Evolutionary conservation across 257 asterid species (phyloP).

Genomic region (Nicotiana sylvestris): DNA sequence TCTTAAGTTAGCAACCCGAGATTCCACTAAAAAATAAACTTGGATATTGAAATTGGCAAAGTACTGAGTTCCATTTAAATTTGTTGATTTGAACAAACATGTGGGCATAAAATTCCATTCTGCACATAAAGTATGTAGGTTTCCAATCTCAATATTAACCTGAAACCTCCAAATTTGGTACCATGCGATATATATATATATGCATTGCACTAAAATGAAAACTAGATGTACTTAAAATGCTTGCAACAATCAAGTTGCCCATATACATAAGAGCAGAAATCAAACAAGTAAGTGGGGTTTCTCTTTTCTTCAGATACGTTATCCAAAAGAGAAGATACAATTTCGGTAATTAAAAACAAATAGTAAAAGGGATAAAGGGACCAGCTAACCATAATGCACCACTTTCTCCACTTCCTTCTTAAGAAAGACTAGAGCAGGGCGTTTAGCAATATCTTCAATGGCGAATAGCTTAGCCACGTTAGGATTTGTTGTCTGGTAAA

Average conservation of each 20-base stretch:
- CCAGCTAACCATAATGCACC: slow-evolving; percentile 51
- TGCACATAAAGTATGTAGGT: neutral
- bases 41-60: neutral
- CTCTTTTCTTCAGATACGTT: neutral
- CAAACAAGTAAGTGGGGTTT: neutral
- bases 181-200: neutral
- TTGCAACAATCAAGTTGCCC: neutral
- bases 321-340: neutral
- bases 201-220: neutral
- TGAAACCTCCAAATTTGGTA: neutral
- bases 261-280: neutral
- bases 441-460: slow-evolving; percentile 51
- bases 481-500: slow-evolving; percentile 63
- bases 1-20: neutral
- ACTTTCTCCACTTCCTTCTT: slow-evolving; percentile 75
- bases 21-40: neutral
- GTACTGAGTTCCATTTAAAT: neutral
- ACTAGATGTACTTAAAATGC: neutral
- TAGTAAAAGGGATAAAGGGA: neutral
- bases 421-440: slow-evolving; percentile 66
- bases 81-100: neutral
- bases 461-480: slow-evolving; percentile 74
- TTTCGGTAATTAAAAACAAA: neutral
- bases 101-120: neutral
- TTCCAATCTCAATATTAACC: neutral